Conservation (phyloP, 2,329 filamentous ascomycete genomes). For the Cadophora malorum region DNA sequence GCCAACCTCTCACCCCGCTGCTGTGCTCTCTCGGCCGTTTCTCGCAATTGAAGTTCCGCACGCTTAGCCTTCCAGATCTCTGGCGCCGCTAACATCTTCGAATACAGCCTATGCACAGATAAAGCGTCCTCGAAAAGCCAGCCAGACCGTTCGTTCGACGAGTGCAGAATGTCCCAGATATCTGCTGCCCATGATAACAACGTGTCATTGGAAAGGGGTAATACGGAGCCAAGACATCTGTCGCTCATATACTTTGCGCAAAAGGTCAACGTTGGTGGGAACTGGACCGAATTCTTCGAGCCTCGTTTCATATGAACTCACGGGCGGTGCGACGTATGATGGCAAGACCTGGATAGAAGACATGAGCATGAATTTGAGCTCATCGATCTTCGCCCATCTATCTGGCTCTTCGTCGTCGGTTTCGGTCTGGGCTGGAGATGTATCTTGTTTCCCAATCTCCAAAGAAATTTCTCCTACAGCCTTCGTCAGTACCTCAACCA, state of each 20-base stretch:
- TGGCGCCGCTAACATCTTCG: neutral
- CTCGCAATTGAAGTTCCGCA: neutral
- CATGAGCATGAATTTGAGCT: neutral
- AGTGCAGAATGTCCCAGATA: neutral
- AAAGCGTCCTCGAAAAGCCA: neutral
- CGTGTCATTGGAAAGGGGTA: neutral
- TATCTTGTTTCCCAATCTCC: neutral
- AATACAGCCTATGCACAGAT: neutral
- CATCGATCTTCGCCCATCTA: neutral
- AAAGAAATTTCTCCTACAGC: neutral
- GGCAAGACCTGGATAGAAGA: neutral
- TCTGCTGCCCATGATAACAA: neutral
- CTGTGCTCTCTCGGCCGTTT: neutral
- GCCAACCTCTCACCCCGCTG: neutral
- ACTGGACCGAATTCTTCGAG: neutral
- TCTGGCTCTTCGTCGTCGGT: neutral
- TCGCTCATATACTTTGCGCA: neutral
- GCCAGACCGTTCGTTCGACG: neutral
- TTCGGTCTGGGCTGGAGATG: neutral
- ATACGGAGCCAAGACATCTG: neutral
- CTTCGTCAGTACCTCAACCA: no score
- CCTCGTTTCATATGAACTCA: neutral
- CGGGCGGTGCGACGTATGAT: neutral
- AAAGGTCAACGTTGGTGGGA: neutral
- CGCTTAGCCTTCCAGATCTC: neutral